phyloP scores from a whole-genome alignment of 2,329 filamentous ascomycete genomes.

The Dissoconium aciculare region DNA sequence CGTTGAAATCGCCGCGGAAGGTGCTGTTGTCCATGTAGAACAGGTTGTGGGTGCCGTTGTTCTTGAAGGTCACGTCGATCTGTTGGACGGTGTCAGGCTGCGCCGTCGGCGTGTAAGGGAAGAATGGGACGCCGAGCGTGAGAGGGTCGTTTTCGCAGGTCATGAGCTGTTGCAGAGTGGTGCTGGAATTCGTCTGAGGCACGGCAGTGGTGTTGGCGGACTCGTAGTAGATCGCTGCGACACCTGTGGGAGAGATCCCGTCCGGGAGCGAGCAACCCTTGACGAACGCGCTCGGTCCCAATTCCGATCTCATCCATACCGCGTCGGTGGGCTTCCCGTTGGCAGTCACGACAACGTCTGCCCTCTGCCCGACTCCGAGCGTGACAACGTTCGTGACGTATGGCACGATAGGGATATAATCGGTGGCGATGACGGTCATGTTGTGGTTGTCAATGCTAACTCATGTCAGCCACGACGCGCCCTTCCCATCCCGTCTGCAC shows the following conservation, averaged over 20 bases:
- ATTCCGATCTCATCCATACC: slow-evolving; percentile 24
- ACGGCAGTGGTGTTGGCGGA: slow-evolving; percentile 34
- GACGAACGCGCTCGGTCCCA: slow-evolving; percentile 45
- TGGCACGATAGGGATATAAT: slow-evolving; percentile 30
- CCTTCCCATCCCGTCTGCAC: no score
- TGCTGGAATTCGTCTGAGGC: slow-evolving; percentile 32
- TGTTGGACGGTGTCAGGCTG: slow-evolving; percentile 20
- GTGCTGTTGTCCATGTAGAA: slow-evolving; percentile 42
- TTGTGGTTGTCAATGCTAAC: slow-evolving; percentile 32
- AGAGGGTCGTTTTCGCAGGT: slow-evolving; percentile 45
- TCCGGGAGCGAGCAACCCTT: slow-evolving; percentile 1
- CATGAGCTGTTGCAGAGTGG: slow-evolving; percentile 33
- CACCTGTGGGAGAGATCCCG: slow-evolving; percentile 24
- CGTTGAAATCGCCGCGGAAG: slow-evolving; percentile 37
- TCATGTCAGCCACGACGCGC: no score
- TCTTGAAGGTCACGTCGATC: slow-evolving; percentile 35
- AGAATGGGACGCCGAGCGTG: slow-evolving; percentile 37
- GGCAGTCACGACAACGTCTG: slow-evolving; percentile 32
- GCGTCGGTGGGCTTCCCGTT: slow-evolving; percentile 16
- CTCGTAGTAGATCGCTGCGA: slow-evolving; percentile 54
- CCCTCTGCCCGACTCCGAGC: slow-evolving; percentile 45
- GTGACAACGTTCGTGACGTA: slow-evolving; percentile 28
- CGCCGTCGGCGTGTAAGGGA: slow-evolving; percentile 30
- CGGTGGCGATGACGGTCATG: slow-evolving; percentile 29
- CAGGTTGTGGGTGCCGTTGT: slow-evolving; percentile 33